These are phyloP conservation scores for Populus ilicifolia DNA, from an alignment of 345 rosid species.

Conservation along the genomic window DNA sequence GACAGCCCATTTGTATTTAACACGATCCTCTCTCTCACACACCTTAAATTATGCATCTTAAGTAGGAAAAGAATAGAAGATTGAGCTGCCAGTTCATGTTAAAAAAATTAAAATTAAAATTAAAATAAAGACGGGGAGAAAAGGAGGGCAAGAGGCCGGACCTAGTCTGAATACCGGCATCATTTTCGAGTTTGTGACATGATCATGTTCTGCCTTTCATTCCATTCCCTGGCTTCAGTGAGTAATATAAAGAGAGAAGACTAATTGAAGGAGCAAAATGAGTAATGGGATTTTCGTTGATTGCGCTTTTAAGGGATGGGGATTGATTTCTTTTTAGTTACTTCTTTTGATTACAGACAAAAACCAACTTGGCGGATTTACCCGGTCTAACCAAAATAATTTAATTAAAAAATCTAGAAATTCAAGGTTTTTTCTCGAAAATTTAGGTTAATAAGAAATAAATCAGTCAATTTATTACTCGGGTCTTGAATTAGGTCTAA, in stretches of 20 bases:
- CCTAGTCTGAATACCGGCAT: conserved; percentile 18
- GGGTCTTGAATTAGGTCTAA: too few relatives aligned
- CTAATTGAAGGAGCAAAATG: not conserved
- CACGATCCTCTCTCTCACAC: conserved; percentile 5
- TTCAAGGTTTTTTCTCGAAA: too few relatives aligned
- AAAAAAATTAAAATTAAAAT: not conserved
- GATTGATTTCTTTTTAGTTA: not conserved
- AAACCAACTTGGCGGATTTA: too few relatives aligned
- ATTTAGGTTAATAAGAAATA: too few relatives aligned
- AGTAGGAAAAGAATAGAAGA: conserved; percentile 2
- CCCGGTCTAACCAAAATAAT: too few relatives aligned
- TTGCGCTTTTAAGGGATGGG: not conserved
- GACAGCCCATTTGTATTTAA: conserved; percentile 10
- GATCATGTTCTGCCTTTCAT: conserved; percentile 25
- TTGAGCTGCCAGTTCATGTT: conserved; percentile 35
- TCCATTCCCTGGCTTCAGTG: conserved; percentile 16
- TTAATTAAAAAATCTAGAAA: too few relatives aligned
- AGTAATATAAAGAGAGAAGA: not conserved
- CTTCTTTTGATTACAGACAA: not conserved
- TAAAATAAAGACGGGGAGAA: not conserved
- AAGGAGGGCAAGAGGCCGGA: conserved; percentile 11
- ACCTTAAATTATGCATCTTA: conserved; percentile 23
- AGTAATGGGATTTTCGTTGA: not conserved
- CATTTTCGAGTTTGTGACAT: conserved; percentile 13
- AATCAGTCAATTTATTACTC: too few relatives aligned